These are phyloP conservation scores for Aurantiochytrium sp. DNA, from an alignment of 108 stramenopile genomes.

Conservation along the genomic window DNA sequence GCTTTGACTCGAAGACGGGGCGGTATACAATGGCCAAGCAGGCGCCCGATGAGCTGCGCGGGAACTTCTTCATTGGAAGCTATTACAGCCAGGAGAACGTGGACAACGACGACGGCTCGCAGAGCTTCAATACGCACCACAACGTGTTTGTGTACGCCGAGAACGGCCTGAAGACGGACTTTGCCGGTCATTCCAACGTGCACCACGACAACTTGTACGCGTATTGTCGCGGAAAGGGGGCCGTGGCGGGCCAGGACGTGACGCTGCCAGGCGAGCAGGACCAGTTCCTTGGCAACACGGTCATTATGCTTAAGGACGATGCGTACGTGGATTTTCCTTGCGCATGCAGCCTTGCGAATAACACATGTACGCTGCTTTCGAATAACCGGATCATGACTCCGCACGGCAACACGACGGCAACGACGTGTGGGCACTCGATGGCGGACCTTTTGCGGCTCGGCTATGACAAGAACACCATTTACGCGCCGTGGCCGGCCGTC, in stretches of 20 bases:
- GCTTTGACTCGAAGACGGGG: not conserved
- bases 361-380: not conserved
- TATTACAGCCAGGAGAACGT: conserved; percentile 31
- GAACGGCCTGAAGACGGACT: conserved; percentile 38
- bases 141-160: conserved; percentile 31
- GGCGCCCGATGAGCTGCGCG: not conserved
- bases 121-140: conserved; percentile 1
- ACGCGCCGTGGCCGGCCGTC: not conserved
- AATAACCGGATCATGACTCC: not conserved
- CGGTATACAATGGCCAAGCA: not conserved
- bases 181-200: conserved; percentile 24
- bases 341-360: not conserved
- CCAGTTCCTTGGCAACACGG: not conserved
- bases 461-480: not conserved
- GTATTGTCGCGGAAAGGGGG: not conserved
- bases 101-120: conserved; percentile 35
- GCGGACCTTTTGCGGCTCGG: not conserved
- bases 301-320: not conserved
- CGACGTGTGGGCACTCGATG: not conserved
- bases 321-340: not conserved
- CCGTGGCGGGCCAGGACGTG: not conserved
- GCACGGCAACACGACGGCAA: not conserved
- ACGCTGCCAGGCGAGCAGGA: not conserved
- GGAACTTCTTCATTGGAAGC: conserved; percentile 18
- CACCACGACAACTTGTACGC: conserved; percentile 36